phyloP scores from a whole-genome alignment of 208 protist species.

The Balamuthia mandrillaris region DNA sequence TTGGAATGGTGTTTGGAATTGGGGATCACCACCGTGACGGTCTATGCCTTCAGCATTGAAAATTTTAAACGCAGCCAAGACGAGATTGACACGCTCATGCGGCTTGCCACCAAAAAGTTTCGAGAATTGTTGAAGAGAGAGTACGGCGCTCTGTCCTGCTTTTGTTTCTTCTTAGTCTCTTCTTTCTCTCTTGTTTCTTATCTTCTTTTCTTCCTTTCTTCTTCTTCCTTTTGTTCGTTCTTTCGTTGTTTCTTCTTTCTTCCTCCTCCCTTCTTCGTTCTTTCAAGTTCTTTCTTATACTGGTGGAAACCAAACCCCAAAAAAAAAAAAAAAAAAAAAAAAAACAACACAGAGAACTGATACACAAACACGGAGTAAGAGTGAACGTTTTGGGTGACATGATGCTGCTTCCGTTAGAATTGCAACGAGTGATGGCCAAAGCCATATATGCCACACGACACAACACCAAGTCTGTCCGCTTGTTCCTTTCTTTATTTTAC shows the following conservation, averaged over 20 bases:
- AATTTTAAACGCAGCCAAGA: conserved; percentile 76
- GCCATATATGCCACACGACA: conserved; percentile 7
- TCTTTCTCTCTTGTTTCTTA: too few species aligned
- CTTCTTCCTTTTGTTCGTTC: too few species aligned
- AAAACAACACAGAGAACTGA: conserved; percentile 14
- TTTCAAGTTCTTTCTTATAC: too few species aligned
- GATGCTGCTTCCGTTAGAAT: conserved; percentile 3
- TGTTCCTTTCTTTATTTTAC: background rate
- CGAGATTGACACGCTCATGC: conserved; percentile 77
- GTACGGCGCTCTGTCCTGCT: background rate
- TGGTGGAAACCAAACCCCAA: too few species aligned
- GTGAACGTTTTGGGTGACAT: conserved; percentile 60
- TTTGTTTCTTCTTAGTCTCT: background rate
- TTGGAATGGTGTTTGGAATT: conserved; percentile 76
- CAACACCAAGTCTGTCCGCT: conserved; percentile 6
- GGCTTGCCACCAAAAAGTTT: conserved; percentile 67
- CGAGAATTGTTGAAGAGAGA: conserved; percentile 27
- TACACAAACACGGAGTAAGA: conserved; percentile 35
- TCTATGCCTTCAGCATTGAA: conserved; percentile 82
- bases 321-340: too few species aligned
- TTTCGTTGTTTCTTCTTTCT: too few species aligned
- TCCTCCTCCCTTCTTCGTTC: too few species aligned
- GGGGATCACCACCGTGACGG: conserved; percentile 69
- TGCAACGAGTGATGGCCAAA: conserved; percentile 16
- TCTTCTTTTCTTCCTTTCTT: background rate